Evolutionary conservation across 768 basidiomycete species (phyloP), one percentile per base, ranked within the genome.

Genomic region (Podaxis rugospora): DNA sequence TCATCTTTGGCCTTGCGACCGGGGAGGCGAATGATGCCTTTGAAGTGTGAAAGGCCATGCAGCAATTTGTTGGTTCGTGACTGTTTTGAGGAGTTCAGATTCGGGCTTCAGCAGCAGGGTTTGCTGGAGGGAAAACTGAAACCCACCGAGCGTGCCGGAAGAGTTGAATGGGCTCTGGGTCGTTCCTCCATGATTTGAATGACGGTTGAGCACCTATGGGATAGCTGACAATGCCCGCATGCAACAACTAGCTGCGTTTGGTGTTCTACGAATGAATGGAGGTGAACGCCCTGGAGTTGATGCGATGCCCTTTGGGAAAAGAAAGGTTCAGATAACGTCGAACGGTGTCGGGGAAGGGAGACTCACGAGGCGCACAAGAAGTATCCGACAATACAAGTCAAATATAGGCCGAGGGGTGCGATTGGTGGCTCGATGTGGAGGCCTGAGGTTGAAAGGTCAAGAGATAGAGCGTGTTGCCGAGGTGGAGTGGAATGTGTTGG

Each of bases 31-130:
- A 76, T 68, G 51, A 73, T 72, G 36, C 71, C 70, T 59, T 72
- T 76, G 64, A 76, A 66, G 25, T 71, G 69, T 51, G 75, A 71
- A 67, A 75, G 67, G 65, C 78, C 74, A 65, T 81, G 71, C 66
- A 73, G 57, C 69, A 82, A 65, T 69, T 73, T 69, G 72, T 69
- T 70, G 59, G 76, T 55, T 23, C 72, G 67, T 47, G 65, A 61
- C 76, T 76, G 13, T 25, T 32, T 40, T 42, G 16, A 14, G 13
- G 46, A 16, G 14, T 32, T 37, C 39, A 51, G 28, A 18, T 39
- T 44, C 32, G 10, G 18, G 35, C 7, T 36, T 44, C 39, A 40
- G 6, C 0, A 44, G 5, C 5, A 55, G 25, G 21, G 13, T 5
- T 14, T 13, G 16, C 13, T 39, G 44, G 36, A 46, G 23, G 51